Evolutionary conservation across 345 rosid species (phyloP).

Genomic region (Rhizophora mangle): DNA sequence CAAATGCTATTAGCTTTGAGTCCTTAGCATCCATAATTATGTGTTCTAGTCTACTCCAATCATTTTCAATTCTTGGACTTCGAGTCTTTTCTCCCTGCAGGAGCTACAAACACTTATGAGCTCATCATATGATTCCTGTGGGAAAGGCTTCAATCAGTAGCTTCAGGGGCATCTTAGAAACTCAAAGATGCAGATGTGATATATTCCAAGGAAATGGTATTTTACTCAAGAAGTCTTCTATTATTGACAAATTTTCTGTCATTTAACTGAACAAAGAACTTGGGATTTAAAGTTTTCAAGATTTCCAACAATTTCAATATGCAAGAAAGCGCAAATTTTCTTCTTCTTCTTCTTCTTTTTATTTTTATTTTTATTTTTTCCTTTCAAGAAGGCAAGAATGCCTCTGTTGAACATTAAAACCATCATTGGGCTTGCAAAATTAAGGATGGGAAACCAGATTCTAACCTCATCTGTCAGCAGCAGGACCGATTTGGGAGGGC

Average conservation of each 20-base stretch:
- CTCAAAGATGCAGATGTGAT: neutral
- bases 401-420: neutral
- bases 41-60: conserved; percentile 40
- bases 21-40: conserved; percentile 36
- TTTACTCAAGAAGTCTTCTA: no score
- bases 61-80: conserved; percentile 31
- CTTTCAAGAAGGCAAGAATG: neutral
- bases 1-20: conserved; percentile 39
- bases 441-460: conserved; percentile 18
- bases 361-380: no score
- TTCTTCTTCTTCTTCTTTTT: neutral
- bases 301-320: neutral
- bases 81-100: conserved; percentile 49
- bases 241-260: no score
- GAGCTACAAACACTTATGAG: conserved; percentile 13
- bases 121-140: conserved; percentile 9
- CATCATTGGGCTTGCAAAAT: neutral
- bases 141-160: neutral
- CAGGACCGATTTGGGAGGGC: conserved; percentile 30
- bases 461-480: conserved; percentile 48
- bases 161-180: neutral
- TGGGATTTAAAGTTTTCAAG: neutral
- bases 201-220: no score
- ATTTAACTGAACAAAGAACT: neutral
- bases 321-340: neutral